These are phyloP conservation scores for Russula brevipes DNA, from an alignment of 768 basidiomycete species.

Conservation along the genomic window DNA sequence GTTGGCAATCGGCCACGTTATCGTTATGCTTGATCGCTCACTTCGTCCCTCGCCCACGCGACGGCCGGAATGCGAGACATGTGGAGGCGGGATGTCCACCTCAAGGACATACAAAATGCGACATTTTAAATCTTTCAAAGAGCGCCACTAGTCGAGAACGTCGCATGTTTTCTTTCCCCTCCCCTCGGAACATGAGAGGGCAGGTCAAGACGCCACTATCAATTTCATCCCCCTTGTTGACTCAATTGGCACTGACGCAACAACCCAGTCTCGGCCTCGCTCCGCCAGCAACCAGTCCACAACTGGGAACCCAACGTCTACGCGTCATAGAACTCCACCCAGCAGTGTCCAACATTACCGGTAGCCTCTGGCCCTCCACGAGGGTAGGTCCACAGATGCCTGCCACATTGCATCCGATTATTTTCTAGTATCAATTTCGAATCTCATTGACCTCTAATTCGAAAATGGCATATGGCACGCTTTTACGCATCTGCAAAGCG, in stretches of 20 bases:
- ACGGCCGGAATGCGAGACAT: background rate
- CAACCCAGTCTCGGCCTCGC: conserved; percentile 8
- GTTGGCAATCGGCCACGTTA: background rate
- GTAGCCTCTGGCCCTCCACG: conserved; percentile 10
- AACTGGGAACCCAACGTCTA: background rate
- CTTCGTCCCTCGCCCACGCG: background rate
- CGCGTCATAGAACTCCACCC: conserved; percentile 7
- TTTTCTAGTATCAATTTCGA: background rate
- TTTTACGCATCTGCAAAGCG: background rate
- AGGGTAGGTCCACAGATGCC: background rate
- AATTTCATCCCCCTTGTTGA: conserved; percentile 11
- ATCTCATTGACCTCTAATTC: background rate
- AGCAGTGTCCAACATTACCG: background rate
- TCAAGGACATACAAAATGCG: conserved; percentile 1
- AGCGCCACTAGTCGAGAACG: conserved; percentile 9
- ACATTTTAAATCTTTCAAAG: background rate
- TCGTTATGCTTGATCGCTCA: background rate
- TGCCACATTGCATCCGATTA: background rate
- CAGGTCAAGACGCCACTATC: conserved; percentile 7
- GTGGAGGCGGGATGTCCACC: background rate
- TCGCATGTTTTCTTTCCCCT: background rate
- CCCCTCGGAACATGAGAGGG: conserved; percentile 5
- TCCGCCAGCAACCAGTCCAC: conserved; percentile 1
- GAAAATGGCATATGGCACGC: conserved; percentile 3
- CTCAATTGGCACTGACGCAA: conserved; percentile 10